These are phyloP conservation scores for Ogataea chonburiensis DNA, from an alignment of 805 yeast genomes.

Conservation along the genomic window DNA sequence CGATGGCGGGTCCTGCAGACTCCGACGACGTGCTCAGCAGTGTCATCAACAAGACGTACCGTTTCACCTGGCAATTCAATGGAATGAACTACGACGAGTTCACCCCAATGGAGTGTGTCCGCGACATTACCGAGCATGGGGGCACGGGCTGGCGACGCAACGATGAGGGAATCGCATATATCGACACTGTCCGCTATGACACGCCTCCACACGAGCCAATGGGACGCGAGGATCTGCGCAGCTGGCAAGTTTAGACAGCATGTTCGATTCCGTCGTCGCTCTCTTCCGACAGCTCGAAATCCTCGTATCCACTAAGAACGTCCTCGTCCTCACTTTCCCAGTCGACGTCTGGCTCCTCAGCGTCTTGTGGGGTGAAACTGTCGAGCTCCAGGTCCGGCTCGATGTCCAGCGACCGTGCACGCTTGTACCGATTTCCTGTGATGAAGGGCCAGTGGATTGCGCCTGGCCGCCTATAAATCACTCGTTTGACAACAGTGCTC, in stretches of 20 bases:
- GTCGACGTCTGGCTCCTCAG: constrained; percentile 9
- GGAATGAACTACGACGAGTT: constrained; percentile 39
- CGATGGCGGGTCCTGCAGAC: constrained; percentile 2
- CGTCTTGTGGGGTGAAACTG: constrained; percentile 10
- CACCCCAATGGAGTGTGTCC: constrained; percentile 68
- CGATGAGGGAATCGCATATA: constrained; percentile 42
- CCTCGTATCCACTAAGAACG: constrained; percentile 24
- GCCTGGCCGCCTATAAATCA: constrained; percentile 5
- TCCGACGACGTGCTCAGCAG: constrained; percentile 16
- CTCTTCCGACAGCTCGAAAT: constrained; percentile 28
- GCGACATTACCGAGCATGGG: constrained; percentile 65
- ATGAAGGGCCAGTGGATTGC: constrained; percentile 27
- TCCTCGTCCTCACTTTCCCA: constrained; percentile 21
- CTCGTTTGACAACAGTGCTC: constrained; percentile 11
- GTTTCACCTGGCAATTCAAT: constrained; percentile 33
- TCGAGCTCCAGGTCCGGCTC: constrained; percentile 17
- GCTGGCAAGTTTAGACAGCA: constrained; percentile 39
- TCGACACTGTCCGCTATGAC: constrained; percentile 36
- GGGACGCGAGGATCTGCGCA: constrained; percentile 37
- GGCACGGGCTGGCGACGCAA: constrained; percentile 66
- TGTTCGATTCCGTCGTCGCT: constrained; percentile 35
- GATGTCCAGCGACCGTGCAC: constrained; percentile 26
- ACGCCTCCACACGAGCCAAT: constrained; percentile 24
- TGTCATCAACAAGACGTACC: constrained; percentile 31
- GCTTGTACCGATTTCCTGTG: constrained; percentile 23